phyloP scores from a whole-genome alignment of 805 yeast species.

The Candida nemodendra region DNA sequence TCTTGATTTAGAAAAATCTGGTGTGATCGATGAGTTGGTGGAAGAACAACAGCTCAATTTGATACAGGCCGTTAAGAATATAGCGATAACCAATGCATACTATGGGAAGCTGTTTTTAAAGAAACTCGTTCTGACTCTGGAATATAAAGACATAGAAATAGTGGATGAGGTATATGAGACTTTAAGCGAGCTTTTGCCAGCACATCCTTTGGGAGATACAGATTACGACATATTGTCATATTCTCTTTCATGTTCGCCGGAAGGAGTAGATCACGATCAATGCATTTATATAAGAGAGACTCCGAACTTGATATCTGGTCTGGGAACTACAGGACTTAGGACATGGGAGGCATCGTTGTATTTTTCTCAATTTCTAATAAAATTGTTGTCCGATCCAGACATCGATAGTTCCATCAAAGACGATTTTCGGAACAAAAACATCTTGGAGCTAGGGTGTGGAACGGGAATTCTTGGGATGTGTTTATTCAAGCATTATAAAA shows the following conservation, averaged over 20 bases:
- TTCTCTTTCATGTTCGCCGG: conserved; percentile 21
- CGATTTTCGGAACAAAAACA: conserved; percentile 27
- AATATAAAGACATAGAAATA: conserved; percentile 27
- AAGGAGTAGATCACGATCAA: conserved; percentile 5
- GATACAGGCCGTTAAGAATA: conserved; percentile 18
- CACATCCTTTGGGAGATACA: conserved; percentile 37
- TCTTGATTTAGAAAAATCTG: conserved; percentile 7
- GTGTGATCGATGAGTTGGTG: conserved; percentile 2
- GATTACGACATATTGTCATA: conserved; percentile 40
- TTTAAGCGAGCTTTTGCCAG: conserved; percentile 36
- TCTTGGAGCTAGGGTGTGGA: conserved; percentile 85
- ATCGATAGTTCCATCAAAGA: conserved; percentile 1
- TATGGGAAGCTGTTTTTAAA: conserved; percentile 50
- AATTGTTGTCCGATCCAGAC: conserved; percentile 2
- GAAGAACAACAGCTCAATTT: conserved; percentile 26
- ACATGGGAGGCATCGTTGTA: conserved; percentile 93
- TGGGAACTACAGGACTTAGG: conserved; percentile 84
- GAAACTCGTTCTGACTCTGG: conserved; percentile 37
- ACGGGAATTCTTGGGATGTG: conserved; percentile 76
- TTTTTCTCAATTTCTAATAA: conserved; percentile 50
- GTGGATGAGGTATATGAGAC: conserved; percentile 45
- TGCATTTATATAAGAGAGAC: conserved; percentile 49
- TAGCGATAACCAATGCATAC: conserved; percentile 43
- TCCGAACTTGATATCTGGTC: conserved; percentile 63
- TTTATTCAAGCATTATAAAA: conserved; percentile 29